Evolutionary conservation across 2,329 filamentous ascomycete species (phyloP).

Genomic region (Apiospora malaysiana): DNA sequence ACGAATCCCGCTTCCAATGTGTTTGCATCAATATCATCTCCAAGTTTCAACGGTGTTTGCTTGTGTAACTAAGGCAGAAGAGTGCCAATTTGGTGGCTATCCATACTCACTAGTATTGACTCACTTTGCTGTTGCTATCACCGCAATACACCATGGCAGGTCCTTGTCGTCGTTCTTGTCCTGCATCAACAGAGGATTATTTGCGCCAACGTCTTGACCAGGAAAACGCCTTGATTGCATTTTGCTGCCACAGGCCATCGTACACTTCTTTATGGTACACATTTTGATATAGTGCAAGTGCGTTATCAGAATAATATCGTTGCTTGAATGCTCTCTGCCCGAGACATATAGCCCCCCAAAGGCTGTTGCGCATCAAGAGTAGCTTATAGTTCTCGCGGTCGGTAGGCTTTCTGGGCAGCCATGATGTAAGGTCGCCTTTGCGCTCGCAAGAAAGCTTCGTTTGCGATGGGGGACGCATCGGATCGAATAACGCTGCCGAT

Average conservation of each 20-base stretch:
- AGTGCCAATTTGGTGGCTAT: not conserved
- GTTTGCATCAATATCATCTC: not conserved
- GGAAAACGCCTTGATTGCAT: not conserved
- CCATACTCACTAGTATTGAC: no score
- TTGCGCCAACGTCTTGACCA: not conserved
- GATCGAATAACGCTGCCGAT: constrained; percentile 96
- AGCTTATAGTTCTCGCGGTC: constrained; percentile 37
- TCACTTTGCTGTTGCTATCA: not conserved
- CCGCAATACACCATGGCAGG: not conserved
- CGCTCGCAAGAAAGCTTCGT: constrained; percentile 77
- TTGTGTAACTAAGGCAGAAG: not conserved
- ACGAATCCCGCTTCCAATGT: not conserved
- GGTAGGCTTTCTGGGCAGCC: constrained; percentile 47
- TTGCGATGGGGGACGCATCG: constrained; percentile 78
- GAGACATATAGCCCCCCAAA: not conserved
- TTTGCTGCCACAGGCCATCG: not conserved
- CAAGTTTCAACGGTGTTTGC: not conserved
- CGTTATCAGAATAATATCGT: not conserved
- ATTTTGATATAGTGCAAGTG: not conserved
- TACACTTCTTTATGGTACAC: constrained; percentile 6
- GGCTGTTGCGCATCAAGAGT: not conserved
- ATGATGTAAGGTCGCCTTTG: constrained; percentile 77
- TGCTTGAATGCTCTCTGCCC: not conserved
- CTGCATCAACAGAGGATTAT: not conserved
- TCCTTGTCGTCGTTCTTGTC: not conserved